Percentiles rank a stretch among this genome's conserved stretches.
Evolutionary conservation across 1,284 basidiomycete species (phyloP).

Genomic region (Apiotrichum mycotoxinovorans): DNA sequence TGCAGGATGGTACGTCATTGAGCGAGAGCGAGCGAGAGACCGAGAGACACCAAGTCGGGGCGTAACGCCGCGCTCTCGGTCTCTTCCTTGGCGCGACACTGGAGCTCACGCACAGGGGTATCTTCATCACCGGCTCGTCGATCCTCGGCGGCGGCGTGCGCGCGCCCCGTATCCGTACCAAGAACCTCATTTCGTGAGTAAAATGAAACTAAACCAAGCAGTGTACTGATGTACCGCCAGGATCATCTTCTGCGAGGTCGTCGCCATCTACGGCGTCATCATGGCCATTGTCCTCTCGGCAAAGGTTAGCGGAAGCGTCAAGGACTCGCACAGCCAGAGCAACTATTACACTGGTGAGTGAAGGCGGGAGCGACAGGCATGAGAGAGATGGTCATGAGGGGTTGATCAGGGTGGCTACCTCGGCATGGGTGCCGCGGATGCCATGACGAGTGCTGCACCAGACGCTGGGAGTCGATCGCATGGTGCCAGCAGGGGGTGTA

Average conservation of each 20-base stretch:
- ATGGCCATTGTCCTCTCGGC: constrained; percentile 90
- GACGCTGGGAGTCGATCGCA: too few relatives aligned
- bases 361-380: too few relatives aligned
- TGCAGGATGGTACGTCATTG: constrained; percentile 77
- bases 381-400: too few relatives aligned
- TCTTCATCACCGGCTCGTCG: constrained; percentile 91
- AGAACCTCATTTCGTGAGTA: constrained; percentile 90
- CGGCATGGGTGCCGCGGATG: too few relatives aligned
- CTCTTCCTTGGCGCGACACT: too few relatives aligned
- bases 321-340: constrained; percentile 68
- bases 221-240: constrained; percentile 52
- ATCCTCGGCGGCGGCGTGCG: constrained; percentile 95
- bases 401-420: too few relatives aligned
- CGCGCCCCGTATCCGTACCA: constrained; percentile 89
- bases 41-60: background rate
- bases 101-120: constrained; percentile 66
- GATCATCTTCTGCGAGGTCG: constrained; percentile 96
- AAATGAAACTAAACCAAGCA: background rate
- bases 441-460: too few relatives aligned
- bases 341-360: constrained; percentile 86
- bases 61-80: too few relatives aligned
- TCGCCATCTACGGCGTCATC: constrained; percentile 84
- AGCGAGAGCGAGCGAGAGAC: too few relatives aligned
- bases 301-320: constrained; percentile 63
- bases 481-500: too few relatives aligned